Conservation (phyloP, 1,139 yeast species). For the Pichia sp. region DNA sequence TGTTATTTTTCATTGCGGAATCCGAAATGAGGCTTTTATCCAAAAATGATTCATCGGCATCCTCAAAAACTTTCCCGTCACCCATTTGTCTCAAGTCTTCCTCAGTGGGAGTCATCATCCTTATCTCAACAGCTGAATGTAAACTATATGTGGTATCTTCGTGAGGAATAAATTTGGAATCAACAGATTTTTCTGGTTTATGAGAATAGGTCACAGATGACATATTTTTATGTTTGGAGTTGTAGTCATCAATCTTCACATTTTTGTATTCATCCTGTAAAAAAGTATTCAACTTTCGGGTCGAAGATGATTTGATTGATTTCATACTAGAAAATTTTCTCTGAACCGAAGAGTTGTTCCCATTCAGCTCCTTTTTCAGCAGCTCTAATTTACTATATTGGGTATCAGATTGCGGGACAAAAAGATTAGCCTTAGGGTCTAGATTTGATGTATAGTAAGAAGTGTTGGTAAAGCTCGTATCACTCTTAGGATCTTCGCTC, state of each 20-base stretch:
- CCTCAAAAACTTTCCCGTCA: slow-evolving; percentile 25
- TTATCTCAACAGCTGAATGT: slow-evolving; percentile 31
- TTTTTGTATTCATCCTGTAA: slow-evolving; percentile 16
- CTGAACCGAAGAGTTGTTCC: not conserved
- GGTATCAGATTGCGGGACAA: not conserved
- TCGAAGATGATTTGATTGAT: slow-evolving; percentile 27
- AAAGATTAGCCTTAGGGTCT: slow-evolving; percentile 3
- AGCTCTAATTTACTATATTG: slow-evolving; percentile 17
- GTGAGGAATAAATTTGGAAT: slow-evolving; percentile 18
- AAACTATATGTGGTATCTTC: slow-evolving; percentile 29
- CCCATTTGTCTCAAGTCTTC: slow-evolving; percentile 19
- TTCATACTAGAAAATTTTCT: slow-evolving; percentile 14
- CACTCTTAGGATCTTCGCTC: slow-evolving; percentile 4
- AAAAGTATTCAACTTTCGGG: slow-evolving; percentile 28
- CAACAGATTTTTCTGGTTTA: slow-evolving; percentile 22
- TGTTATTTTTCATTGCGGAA: slow-evolving; percentile 10
- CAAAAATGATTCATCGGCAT: slow-evolving; percentile 24
- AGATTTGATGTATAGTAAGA: slow-evolving; percentile 6
- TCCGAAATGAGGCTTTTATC: slow-evolving; percentile 13
- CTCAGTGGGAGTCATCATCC: slow-evolving; percentile 25
- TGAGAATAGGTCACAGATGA: slow-evolving; percentile 14
- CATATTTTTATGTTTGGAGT: slow-evolving; percentile 12
- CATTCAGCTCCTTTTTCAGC: slow-evolving; percentile 14
- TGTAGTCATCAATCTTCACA: slow-evolving; percentile 18
- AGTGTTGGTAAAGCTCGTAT: not conserved